Percentiles rank a stretch among this genome's conserved stretches.
These are phyloP conservation scores for Striga asiatica DNA, from an alignment of 257 asterid species.

Conservation along the genomic window DNA sequence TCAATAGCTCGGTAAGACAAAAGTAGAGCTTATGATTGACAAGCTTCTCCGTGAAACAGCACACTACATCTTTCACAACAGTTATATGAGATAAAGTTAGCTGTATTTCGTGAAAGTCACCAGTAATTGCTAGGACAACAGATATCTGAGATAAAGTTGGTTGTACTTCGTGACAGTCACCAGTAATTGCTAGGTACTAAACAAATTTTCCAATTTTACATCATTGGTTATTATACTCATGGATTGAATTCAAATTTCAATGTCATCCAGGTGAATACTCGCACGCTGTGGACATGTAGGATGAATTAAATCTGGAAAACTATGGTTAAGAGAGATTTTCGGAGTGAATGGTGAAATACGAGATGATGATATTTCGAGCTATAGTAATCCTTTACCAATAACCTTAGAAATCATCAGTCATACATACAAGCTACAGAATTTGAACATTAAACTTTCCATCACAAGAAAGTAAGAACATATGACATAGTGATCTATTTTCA, in stretches of 20 bases:
- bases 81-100: too few species aligned
- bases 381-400: not conserved
- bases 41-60: constrained; percentile 7
- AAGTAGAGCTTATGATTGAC: not conserved
- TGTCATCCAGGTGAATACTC: too few species aligned
- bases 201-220: not conserved
- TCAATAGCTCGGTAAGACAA: constrained; percentile 6
- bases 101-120: too few species aligned
- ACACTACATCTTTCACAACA: too few species aligned
- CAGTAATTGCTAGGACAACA: too few species aligned
- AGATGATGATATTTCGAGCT: not conserved
- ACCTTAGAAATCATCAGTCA: not conserved
- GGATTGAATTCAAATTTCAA: not conserved
- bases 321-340: not conserved
- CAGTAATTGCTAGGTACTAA: not conserved
- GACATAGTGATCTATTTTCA: not conserved
- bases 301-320: too few species aligned
- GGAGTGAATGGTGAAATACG: not conserved
- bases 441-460: not conserved
- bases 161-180: not conserved
- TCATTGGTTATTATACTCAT: not conserved
- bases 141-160: not conserved
- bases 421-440: not conserved
- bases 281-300: too few species aligned
- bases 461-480: not conserved